Evolutionary conservation across 2,329 filamentous ascomycete species (phyloP), one percentile per base, ranked within the genome.

Genomic region (Dactylellina haptotyla): DNA sequence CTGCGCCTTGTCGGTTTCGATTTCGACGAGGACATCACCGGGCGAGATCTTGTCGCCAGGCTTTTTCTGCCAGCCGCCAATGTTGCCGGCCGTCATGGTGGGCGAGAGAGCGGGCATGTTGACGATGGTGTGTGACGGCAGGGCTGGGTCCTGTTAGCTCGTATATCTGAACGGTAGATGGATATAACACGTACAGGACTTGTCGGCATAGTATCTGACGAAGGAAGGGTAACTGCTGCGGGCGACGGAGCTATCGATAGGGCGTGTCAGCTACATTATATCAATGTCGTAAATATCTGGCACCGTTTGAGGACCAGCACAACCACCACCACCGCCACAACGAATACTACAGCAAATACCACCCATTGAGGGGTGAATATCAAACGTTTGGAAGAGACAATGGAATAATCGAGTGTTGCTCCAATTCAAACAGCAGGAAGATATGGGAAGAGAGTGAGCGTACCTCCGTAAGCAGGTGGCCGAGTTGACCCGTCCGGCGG

Each of bases 1-100:
- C 85, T 98, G 95, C 76, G 95, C 95, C 87, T 99, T 99, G 84
- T 99, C 95, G 79, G 95, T 99, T 87, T 99, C 95, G 80, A 98
- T 97, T 86, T 97, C 93, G 78, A 97, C 93, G 78, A 99, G 85
- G 50, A 99, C 95, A 81, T 99, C 95, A 81, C 95, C 95, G 58
- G 96, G 93, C 69, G 87, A 85, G 82, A 99, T 89, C 75, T 85
- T 80, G 82, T 99, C 95, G 80, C 95, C 95, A 77, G 89, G 86
- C 85, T 97, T 96, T 88, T 98, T 99, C 85, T 98, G 92, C 95
- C 95, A 99, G 76, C 89, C 85, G 79, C 95, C 96, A 82, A 99
- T 96, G 85, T 96, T 97, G 81, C 95, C 95, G 75, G 91, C 86
- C 76, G 91, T 93, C 95, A 99, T 99, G 78, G 95, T 99, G 63